Evolutionary conservation across 768 basidiomycete species (phyloP).

Genomic region (Dentipellis sp.): DNA sequence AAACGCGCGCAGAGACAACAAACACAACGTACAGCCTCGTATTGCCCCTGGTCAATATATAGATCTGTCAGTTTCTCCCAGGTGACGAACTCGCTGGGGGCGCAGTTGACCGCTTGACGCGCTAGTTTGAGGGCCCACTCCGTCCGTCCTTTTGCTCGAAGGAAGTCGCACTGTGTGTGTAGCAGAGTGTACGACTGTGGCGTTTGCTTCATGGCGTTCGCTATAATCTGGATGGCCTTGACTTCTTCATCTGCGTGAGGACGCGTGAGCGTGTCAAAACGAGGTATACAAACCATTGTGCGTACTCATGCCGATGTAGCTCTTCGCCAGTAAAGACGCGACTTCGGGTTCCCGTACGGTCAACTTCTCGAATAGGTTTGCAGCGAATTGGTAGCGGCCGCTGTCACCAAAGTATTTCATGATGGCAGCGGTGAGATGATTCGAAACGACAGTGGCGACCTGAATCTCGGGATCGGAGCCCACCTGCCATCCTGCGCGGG

Average conservation of each 20-base stretch:
- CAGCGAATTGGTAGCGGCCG: slow-evolving; percentile 77
- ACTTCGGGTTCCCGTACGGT: slow-evolving; percentile 84
- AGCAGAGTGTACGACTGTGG: slow-evolving; percentile 92
- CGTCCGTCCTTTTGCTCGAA: slow-evolving; percentile 73
- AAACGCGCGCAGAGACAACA: background rate
- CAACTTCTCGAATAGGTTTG: slow-evolving; percentile 91
- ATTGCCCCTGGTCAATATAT: slow-evolving; percentile 86
- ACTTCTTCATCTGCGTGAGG: slow-evolving; percentile 81
- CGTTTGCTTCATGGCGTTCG: slow-evolving; percentile 69
- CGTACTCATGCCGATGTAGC: slow-evolving; percentile 97
- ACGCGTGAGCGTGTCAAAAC: background rate
- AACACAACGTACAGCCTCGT: slow-evolving; percentile 44
- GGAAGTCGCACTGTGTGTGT: slow-evolving; percentile 91
- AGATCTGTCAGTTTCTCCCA: slow-evolving; percentile 97
- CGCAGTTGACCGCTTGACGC: slow-evolving; percentile 93
- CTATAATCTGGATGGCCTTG: slow-evolving; percentile 93
- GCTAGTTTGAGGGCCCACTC: slow-evolving; percentile 92
- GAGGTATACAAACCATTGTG: slow-evolving; percentile 8
- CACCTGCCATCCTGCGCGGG: slow-evolving; percentile 81
- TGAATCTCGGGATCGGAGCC: slow-evolving; percentile 99
- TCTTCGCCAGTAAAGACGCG: slow-evolving; percentile 73
- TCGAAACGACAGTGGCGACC: slow-evolving; percentile 92
- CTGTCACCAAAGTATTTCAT: slow-evolving; percentile 97
- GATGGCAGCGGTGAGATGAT: slow-evolving; percentile 90
- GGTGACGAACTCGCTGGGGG: slow-evolving; percentile 96